Conservation (phyloP, 768 basidiomycete species). For the Fistulinella prunicolor region DNA sequence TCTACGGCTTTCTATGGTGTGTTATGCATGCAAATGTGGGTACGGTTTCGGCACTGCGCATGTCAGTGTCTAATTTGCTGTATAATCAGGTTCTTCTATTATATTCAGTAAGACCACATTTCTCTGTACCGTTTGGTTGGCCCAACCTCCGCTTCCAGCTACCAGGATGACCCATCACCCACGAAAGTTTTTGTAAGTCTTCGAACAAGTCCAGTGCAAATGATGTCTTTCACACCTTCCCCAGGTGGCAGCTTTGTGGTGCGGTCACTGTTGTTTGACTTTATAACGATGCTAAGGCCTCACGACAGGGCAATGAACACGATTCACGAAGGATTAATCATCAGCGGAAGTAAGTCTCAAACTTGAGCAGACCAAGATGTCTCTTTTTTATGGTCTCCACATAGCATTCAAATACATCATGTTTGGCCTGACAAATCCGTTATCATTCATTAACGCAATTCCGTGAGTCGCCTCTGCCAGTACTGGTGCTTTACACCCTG, state of each 20-base stretch:
- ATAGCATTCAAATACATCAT: conserved; percentile 5
- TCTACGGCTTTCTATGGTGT: conserved; percentile 6
- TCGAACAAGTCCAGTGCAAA: not conserved
- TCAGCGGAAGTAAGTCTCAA: conserved; percentile 8
- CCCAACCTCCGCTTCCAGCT: not conserved
- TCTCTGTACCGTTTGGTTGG: not conserved
- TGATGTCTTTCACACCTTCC: not conserved
- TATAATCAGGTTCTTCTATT: conserved; percentile 5
- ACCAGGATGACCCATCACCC: conserved; percentile 1
- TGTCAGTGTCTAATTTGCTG: not conserved
- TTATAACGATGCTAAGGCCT: not conserved
- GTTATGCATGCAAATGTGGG: conserved; percentile 9
- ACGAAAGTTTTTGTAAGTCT: conserved; percentile 7
- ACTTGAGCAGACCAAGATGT: not conserved
- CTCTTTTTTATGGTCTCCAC: not conserved
- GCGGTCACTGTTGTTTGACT: not conserved
- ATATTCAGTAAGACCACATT: not conserved
- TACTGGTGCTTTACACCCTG: not conserved
- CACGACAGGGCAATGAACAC: conserved; percentile 3
- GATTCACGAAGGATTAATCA: conserved; percentile 1
- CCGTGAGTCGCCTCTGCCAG: not conserved
- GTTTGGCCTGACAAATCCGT: not conserved
- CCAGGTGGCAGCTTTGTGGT: conserved; percentile 8
- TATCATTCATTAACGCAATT: not conserved
- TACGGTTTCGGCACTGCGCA: not conserved